phyloP scores from a whole-genome alignment of 495 filamentous ascomycete genomes.

The Trichoderma reesei region DNA sequence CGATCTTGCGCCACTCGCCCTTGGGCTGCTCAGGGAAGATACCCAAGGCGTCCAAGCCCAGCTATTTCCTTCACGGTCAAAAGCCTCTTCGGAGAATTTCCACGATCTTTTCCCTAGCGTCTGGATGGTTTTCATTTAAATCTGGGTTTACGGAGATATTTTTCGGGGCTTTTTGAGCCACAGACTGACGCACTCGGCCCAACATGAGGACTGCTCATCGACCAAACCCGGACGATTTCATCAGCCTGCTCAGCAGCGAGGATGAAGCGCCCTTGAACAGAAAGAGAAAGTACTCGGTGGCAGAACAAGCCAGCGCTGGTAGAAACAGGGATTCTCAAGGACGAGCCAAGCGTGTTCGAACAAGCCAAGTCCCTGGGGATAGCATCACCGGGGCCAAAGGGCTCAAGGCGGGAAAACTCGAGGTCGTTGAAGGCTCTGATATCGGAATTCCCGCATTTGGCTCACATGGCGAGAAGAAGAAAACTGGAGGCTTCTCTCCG shows the following conservation, averaged over 20 bases:
- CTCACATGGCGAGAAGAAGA: background rate
- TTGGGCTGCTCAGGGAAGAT: background rate
- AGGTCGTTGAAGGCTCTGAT: background rate
- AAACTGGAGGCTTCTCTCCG: background rate
- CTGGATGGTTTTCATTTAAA: too few species aligned
- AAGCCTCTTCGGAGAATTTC: too few species aligned
- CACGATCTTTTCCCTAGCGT: too few species aligned
- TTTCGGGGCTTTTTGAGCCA: background rate
- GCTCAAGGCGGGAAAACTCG: background rate
- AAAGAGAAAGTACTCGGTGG: background rate
- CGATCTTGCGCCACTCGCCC: background rate
- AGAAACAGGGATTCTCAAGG: background rate
- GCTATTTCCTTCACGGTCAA: background rate
- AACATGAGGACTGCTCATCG: background rate
- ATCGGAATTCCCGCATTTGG: background rate
- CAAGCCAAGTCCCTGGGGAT: background rate
- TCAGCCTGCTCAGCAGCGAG: background rate
- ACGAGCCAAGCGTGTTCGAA: background rate
- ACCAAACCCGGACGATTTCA: background rate
- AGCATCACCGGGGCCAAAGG: background rate
- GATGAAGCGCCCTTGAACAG: background rate
- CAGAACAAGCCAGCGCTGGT: background rate
- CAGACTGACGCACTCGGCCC: background rate
- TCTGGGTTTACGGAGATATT: too few species aligned
- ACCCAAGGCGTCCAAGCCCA: background rate